These are phyloP conservation scores for Chrysoporthe deuterocubensis DNA, from an alignment of 2,329 filamentous ascomycete species.

Conservation along the genomic window DNA sequence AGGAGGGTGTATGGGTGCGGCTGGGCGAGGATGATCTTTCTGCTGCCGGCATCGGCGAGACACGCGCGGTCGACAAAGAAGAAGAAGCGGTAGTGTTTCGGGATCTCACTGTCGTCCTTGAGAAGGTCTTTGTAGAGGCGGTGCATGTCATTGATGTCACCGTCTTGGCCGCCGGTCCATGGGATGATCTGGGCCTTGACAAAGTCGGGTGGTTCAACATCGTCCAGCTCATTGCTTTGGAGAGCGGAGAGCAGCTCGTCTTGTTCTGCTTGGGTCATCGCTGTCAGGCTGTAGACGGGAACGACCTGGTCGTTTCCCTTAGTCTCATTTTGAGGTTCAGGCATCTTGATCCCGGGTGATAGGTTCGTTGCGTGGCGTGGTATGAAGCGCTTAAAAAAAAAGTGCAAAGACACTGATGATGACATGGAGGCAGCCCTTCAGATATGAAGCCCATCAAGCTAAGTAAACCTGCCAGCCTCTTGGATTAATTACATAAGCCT, in stretches of 20 bases:
- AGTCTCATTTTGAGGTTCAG: background rate
- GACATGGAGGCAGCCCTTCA: background rate
- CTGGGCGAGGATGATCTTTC: background rate
- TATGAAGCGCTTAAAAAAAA: background rate
- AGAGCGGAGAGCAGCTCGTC: background rate
- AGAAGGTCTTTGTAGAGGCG: background rate
- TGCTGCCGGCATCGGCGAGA: background rate
- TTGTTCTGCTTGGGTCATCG: background rate
- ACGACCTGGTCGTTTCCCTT: background rate
- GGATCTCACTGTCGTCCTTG: background rate
- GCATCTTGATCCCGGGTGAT: background rate
- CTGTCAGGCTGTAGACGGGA: background rate
- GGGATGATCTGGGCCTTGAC: background rate
- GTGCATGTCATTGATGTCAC: background rate
- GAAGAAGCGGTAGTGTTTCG: background rate
- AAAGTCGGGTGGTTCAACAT: background rate
- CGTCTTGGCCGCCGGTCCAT: background rate
- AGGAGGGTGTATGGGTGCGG: background rate
- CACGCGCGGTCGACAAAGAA: conserved; percentile 4
- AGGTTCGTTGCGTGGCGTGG: background rate
- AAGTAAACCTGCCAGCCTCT: too few relatives aligned
- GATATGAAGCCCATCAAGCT: background rate
- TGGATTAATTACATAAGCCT: background rate
- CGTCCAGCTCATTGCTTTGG: background rate
- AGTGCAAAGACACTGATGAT: background rate